phyloP scores from a whole-genome alignment of 2,329 filamentous ascomycete genomes.

The Fusarium tuaranense region DNA sequence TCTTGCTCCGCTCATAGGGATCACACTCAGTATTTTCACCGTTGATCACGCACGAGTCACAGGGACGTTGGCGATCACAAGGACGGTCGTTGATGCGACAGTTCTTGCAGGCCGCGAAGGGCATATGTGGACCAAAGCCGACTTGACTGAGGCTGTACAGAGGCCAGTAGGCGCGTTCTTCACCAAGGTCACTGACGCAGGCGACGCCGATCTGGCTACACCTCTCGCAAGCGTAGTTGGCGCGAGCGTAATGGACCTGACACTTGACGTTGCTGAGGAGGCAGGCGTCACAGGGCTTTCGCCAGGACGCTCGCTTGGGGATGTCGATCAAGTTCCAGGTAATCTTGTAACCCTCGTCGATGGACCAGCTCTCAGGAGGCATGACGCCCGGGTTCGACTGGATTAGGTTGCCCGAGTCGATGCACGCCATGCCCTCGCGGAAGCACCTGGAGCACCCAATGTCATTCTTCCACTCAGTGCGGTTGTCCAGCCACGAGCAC shows the following conservation, averaged over 20 bases:
- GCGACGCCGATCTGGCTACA: constrained; percentile 49
- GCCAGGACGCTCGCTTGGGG: constrained; percentile 2
- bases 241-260: constrained; percentile 5
- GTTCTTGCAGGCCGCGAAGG: constrained; percentile 41
- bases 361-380: neutral
- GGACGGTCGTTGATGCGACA: constrained; percentile 39
- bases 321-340: constrained; percentile 9
- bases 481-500: constrained; percentile 32
- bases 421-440: constrained; percentile 10
- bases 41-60: constrained; percentile 48
- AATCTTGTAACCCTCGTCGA: constrained; percentile 14
- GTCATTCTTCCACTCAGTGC: constrained; percentile 14
- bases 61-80: constrained; percentile 54
- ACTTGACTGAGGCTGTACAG: constrained; percentile 47
- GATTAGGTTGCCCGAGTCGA: constrained; percentile 8
- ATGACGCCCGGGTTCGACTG: neutral
- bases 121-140: constrained; percentile 46
- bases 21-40: constrained; percentile 12
- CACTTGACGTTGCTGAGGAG: constrained; percentile 3
- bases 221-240: constrained; percentile 24
- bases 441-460: constrained; percentile 15
- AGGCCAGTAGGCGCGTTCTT: constrained; percentile 6
- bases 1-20: neutral
- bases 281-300: constrained; percentile 26
- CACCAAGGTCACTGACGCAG: constrained; percentile 30